Percentiles rank a stretch among this genome's conserved stretches.
Conservation (phyloP, 2,329 filamentous ascomycete species). For the Fusarium devonianum region DNA sequence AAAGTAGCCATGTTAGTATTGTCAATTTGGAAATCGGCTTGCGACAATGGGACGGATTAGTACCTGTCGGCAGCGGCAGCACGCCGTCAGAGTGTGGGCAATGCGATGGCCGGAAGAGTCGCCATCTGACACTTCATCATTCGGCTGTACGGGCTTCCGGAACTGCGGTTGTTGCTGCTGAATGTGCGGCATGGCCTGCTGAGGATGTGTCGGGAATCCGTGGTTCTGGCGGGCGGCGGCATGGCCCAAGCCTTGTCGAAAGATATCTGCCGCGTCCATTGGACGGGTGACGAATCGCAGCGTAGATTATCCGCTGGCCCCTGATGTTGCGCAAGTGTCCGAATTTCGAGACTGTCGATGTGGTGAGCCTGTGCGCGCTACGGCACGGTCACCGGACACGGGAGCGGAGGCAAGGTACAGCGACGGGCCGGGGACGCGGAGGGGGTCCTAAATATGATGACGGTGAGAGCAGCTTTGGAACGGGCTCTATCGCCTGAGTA, state of each 20-base stretch:
- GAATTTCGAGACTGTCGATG: constrained; percentile 15
- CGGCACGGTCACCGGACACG: constrained; percentile 22
- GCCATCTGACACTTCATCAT: constrained; percentile 55
- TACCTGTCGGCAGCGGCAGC: constrained; percentile 81
- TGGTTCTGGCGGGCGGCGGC: constrained; percentile 51
- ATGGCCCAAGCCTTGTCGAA: constrained; percentile 63
- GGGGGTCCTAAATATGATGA: constrained; percentile 10
- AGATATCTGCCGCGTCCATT: constrained; percentile 68
- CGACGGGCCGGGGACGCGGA: constrained; percentile 13
- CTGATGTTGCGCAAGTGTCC: constrained; percentile 21
- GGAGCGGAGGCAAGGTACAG: constrained; percentile 17
- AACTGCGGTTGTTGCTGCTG: constrained; percentile 40
- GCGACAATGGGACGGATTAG: constrained; percentile 39
- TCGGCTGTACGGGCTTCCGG: constrained; percentile 40
- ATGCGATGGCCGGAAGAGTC: constrained; percentile 67
- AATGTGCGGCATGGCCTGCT: constrained; percentile 35
- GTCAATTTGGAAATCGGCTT: constrained; percentile 5
- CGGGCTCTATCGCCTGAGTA: constrained; percentile 12
- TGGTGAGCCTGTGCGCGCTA: constrained; percentile 27
- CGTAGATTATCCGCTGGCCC: constrained; percentile 8
- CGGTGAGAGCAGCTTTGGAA: constrained; percentile 1
- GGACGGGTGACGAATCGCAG: constrained; percentile 15
- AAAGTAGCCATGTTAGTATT: constrained; percentile 23
- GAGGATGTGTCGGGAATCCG: constrained; percentile 40
- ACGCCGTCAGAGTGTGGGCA: constrained; percentile 81